A percentile compares a stretch with the other conserved stretches of the same genome.
These are phyloP conservation scores for Acorus calamus DNA, from an alignment of 106 monocot genomes.

Conservation along the genomic window DNA sequence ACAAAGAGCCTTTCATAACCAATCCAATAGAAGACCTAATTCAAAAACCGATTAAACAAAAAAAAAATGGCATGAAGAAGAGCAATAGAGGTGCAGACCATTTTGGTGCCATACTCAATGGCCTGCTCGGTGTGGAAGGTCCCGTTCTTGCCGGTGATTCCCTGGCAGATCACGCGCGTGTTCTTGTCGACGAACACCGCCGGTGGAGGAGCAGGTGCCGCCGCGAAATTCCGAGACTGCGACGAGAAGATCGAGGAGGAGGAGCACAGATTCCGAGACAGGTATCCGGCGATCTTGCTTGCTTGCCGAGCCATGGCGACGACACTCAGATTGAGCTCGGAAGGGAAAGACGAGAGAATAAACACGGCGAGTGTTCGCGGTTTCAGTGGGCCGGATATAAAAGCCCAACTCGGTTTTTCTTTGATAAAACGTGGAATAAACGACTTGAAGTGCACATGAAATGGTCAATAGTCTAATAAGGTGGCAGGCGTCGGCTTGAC, in stretches of 20 bases:
- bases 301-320: constrained; percentile 27
- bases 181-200: constrained; percentile 94
- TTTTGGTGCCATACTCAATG: constrained; percentile 97
- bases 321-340: background rate
- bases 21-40: no score
- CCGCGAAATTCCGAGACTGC: constrained; percentile 49
- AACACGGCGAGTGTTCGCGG: constrained; percentile 12
- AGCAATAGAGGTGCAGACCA: constrained; percentile 53
- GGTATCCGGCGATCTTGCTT: constrained; percentile 34
- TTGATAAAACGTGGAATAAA: no score
- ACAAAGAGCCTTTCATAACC: no score
- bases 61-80: background rate
- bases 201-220: constrained; percentile 52
- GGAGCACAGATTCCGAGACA: constrained; percentile 14
- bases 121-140: constrained; percentile 99
- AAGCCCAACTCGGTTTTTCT: no score
- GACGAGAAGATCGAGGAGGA: background rate
- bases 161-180: constrained; percentile 95
- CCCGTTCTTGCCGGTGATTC: constrained; percentile 98
- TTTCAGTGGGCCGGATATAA: no score
- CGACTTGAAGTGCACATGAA: no score
- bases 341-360: background rate
- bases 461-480: no score
- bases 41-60: background rate
- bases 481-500: no score